These are phyloP conservation scores for Posidonia oceanica DNA, from an alignment of 116 monocot genomes.

Conservation along the genomic window DNA sequence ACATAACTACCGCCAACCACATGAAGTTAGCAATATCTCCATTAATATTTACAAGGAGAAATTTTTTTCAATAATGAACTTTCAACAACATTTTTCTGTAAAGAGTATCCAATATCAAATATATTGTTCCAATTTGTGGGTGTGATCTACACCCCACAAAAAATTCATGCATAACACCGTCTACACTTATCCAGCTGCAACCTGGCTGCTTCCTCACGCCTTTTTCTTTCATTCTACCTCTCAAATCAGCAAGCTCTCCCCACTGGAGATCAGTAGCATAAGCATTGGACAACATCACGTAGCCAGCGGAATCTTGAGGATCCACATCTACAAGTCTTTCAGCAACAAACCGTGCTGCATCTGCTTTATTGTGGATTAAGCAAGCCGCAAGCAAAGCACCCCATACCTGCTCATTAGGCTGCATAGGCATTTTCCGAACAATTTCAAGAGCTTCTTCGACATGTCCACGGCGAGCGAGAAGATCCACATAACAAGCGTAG, in stretches of 20 bases:
- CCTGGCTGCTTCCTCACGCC: slow-evolving; percentile 27
- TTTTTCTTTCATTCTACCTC: slow-evolving; percentile 18
- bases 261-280: slow-evolving; percentile 16
- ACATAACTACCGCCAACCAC: not conserved
- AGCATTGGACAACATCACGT: slow-evolving; percentile 31
- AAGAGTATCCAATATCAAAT: slow-evolving; percentile 5
- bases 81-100: slow-evolving; percentile 6
- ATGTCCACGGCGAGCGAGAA: slow-evolving; percentile 18
- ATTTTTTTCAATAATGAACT: not conserved
- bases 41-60: not conserved
- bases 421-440: slow-evolving; percentile 6
- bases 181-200: slow-evolving; percentile 26
- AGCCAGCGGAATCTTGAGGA: slow-evolving; percentile 16
- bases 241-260: slow-evolving; percentile 16
- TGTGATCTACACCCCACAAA: slow-evolving; percentile 13
- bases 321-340: slow-evolving; percentile 9
- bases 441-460: slow-evolving; percentile 22
- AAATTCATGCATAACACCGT: slow-evolving; percentile 16
- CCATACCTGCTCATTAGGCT: slow-evolving; percentile 20
- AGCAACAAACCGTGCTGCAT: slow-evolving; percentile 10
- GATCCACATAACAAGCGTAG: slow-evolving; percentile 25
- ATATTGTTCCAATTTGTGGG: slow-evolving; percentile 4
- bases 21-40: not conserved
- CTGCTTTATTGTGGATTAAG: slow-evolving; percentile 6
- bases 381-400: slow-evolving; percentile 27